These are phyloP conservation scores for Metarhizium anisopliae DNA, from an alignment of 2,329 filamentous ascomycete genomes.

Conservation along the genomic window DNA sequence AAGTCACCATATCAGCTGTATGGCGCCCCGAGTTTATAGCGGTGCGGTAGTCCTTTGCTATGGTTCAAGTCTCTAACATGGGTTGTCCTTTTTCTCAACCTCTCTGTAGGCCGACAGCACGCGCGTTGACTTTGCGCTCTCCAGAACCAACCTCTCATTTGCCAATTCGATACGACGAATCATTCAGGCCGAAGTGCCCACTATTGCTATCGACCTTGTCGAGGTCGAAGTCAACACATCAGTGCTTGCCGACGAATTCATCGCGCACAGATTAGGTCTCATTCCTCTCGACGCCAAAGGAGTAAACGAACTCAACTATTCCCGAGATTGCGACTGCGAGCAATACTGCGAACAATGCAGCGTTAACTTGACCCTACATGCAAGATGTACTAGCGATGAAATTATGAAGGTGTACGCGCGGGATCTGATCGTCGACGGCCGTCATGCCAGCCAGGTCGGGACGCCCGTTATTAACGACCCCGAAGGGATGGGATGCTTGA, in stretches of 20 bases:
- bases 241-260: conserved; percentile 93
- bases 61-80: conserved; percentile 1
- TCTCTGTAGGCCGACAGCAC: conserved; percentile 59
- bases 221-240: conserved; percentile 90
- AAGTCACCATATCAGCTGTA: conserved; percentile 54
- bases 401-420: conserved; percentile 92
- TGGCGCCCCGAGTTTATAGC: conserved; percentile 10
- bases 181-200: conserved; percentile 90
- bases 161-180: conserved; percentile 87
- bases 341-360: conserved; percentile 89
- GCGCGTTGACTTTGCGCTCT: conserved; percentile 86
- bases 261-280: conserved; percentile 84
- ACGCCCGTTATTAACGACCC: conserved; percentile 77
- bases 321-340: conserved; percentile 93
- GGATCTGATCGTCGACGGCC: conserved; percentile 67
- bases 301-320: conserved; percentile 75
- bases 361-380: conserved; percentile 75
- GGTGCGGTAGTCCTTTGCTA: conserved; percentile 1
- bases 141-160: conserved; percentile 80
- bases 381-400: conserved; percentile 74
- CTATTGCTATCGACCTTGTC: conserved; percentile 88
- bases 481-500: conserved; percentile 71
- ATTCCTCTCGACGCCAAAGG: conserved; percentile 80
- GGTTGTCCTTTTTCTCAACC: neutral
- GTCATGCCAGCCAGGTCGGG: conserved; percentile 68